Evolutionary conservation across 2,329 filamentous ascomycete genomes (phyloP).

Genomic region (Grosmannia penicillata): DNA sequence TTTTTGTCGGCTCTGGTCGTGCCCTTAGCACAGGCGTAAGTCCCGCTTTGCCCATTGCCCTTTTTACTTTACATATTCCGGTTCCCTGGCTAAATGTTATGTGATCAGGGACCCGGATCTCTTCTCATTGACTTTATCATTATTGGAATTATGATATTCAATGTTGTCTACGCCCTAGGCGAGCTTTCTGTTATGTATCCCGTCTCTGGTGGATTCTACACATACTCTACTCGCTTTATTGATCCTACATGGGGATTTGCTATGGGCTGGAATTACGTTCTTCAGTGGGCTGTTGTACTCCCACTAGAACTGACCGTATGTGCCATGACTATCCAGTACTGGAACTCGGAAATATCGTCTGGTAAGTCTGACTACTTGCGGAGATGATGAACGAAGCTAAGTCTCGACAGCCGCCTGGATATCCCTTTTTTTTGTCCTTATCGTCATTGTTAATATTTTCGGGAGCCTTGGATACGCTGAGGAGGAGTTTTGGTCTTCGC

Average conservation of each 20-base stretch:
- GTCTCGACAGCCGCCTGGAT: slow-evolving; percentile 18
- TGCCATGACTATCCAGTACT: slow-evolving; percentile 31
- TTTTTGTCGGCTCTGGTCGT: background rate
- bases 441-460: slow-evolving; percentile 40
- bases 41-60: background rate
- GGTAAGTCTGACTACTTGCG: slow-evolving; percentile 10
- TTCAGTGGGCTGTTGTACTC: slow-evolving; percentile 32
- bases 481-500: slow-evolving; percentile 44
- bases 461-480: slow-evolving; percentile 40
- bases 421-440: slow-evolving; percentile 33
- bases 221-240: slow-evolving; percentile 40
- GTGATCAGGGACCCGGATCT: slow-evolving; percentile 24
- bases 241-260: slow-evolving; percentile 40
- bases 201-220: slow-evolving; percentile 43
- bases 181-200: slow-evolving; percentile 41
- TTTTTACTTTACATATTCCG: background rate
- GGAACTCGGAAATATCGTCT: slow-evolving; percentile 27
- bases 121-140: slow-evolving; percentile 35
- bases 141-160: slow-evolving; percentile 45
- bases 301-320: slow-evolving; percentile 34
- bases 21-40: slow-evolving; percentile 18
- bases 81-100: background rate
- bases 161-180: slow-evolving; percentile 46
- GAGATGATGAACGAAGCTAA: background rate
- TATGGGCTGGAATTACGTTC: slow-evolving; percentile 35